Conservation (phyloP, 352 stramenopile species). For the Paralagenidium karlingii region DNA sequence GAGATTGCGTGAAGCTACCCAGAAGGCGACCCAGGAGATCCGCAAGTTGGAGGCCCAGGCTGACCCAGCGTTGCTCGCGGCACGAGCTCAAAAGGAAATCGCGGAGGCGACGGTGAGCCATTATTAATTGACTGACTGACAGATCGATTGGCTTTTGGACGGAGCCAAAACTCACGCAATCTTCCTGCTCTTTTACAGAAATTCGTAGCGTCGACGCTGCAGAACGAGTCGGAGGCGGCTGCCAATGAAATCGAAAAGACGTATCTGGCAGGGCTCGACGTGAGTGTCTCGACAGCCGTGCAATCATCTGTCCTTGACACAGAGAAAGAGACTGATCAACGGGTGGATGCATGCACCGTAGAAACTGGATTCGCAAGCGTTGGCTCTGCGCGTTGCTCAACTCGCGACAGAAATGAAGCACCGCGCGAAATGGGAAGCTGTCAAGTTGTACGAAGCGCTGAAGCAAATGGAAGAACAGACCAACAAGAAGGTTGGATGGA, state of each 20-base stretch:
- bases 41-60: slow-evolving; percentile 35
- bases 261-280: slow-evolving; percentile 54
- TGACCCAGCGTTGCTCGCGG: slow-evolving; percentile 22
- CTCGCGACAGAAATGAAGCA: slow-evolving; percentile 81
- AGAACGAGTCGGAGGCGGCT: slow-evolving; percentile 38
- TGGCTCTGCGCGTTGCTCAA: slow-evolving; percentile 68
- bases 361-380: slow-evolving; percentile 49
- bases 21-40: slow-evolving; percentile 48
- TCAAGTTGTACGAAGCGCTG: slow-evolving; percentile 56
- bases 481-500: slow-evolving; percentile 37
- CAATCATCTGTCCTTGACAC: not conserved
- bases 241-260: slow-evolving; percentile 58
- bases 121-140: too few species aligned
- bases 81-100: slow-evolving; percentile 51
- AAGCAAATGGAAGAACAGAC: slow-evolving; percentile 67
- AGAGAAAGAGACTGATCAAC: too few species aligned
- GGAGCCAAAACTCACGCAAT: too few species aligned
- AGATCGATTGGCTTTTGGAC: too few species aligned
- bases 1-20: slow-evolving; percentile 43
- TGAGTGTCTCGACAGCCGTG: too few species aligned
- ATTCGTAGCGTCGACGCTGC: slow-evolving; percentile 42
- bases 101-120: slow-evolving; percentile 38
- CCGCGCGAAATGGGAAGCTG: slow-evolving; percentile 73
- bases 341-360: too few species aligned
- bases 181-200: too few species aligned